Percentiles rank a stretch among this genome's conserved stretches.
phyloP scores from a whole-genome alignment of 1,284 basidiomycete species.

The Ceratorhiza oryzae-sativae region DNA sequence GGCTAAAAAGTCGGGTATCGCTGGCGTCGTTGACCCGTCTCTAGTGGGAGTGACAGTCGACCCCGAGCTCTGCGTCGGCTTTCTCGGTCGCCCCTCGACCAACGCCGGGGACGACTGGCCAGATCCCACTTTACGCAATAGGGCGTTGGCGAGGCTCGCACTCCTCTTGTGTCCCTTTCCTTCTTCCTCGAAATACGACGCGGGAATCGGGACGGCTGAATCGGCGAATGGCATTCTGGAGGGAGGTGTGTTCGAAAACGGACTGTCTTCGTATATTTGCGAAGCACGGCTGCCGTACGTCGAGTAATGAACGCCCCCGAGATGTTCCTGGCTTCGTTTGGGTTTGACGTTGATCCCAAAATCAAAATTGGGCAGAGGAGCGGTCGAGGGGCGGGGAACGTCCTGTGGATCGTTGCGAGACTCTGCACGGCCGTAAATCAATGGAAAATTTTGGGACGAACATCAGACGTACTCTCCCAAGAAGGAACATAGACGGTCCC shows the following conservation, averaged over 20 bases:
- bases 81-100: background rate
- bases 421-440: background rate
- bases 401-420: background rate
- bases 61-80: background rate
- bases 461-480: constrained; percentile 1
- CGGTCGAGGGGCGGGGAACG: background rate
- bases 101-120: background rate
- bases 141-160: background rate
- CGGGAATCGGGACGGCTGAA: constrained; percentile 1
- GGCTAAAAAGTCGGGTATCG: constrained; percentile 26
- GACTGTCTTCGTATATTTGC: constrained; percentile 1
- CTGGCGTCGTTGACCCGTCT: constrained; percentile 17
- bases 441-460: no score
- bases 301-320: constrained; percentile 31
- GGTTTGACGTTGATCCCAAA: background rate
- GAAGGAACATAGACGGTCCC: constrained; percentile 17
- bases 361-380: constrained; percentile 1
- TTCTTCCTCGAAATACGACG: background rate
- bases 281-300: constrained; percentile 18
- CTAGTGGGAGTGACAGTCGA: background rate
- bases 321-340: background rate
- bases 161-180: constrained; percentile 3
- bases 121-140: constrained; percentile 6
- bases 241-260: background rate
- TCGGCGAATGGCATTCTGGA: background rate